Percentiles rank a stretch among this genome's conserved stretches.
phyloP scores from a whole-genome alignment of 2,329 filamentous ascomycete genomes.

The Sarocladium kiliense region DNA sequence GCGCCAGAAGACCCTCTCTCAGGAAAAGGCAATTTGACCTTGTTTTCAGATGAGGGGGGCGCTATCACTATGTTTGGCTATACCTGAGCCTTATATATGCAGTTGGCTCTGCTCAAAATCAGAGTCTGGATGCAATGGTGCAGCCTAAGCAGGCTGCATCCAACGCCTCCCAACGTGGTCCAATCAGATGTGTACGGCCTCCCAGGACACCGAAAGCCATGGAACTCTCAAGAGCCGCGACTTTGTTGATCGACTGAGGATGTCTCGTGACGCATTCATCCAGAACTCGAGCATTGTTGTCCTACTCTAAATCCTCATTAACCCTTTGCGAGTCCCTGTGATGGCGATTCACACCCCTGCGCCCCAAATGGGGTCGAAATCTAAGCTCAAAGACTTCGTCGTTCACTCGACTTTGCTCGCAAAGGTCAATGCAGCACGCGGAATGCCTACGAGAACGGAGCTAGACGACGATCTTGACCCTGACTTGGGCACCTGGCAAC shows the following conservation, averaged over 20 bases:
- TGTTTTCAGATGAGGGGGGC: no score
- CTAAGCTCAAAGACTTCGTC: no score
- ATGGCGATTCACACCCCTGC: no score
- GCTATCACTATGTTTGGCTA: not conserved
- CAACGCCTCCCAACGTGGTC: not conserved
- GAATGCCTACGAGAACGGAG: not conserved
- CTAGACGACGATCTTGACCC: not conserved
- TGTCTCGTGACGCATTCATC: no score
- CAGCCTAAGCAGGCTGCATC: not conserved
- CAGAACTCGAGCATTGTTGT: not conserved
- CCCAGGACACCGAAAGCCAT: not conserved
- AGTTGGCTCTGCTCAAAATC: no score
- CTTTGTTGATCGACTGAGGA: not conserved
- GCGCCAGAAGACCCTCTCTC: no score
- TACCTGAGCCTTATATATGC: not conserved
- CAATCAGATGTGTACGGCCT: conserved; percentile 6
- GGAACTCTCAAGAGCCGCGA: not conserved
- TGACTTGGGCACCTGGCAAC: not conserved
- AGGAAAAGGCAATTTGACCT: no score
- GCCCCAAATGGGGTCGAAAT: no score
- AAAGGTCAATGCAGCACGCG: not conserved
- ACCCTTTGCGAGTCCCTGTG: no score
- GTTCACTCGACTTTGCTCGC: no score
- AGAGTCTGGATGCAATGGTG: no score
- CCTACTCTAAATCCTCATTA: no score